These are phyloP conservation scores for Camellia lanceoleosa DNA, from an alignment of 148 eudicot species.

Conservation along the genomic window DNA sequence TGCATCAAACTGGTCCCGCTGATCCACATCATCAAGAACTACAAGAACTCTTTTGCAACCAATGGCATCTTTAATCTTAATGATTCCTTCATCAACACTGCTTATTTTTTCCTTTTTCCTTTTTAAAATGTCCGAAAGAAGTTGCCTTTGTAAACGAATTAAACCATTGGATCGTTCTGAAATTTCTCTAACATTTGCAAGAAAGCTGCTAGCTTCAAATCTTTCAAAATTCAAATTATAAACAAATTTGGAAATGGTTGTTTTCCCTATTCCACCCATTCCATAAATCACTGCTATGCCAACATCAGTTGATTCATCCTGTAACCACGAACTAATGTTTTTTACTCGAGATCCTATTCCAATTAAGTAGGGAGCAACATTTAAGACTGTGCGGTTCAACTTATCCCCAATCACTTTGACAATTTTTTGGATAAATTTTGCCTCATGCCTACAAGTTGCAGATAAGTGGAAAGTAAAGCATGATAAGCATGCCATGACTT, in stretches of 20 bases:
- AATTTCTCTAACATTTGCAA: neutral
- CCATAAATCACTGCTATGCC: neutral
- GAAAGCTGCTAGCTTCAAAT: neutral
- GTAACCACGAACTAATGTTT: neutral
- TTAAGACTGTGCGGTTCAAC: neutral
- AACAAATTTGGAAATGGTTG: neutral
- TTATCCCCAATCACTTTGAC: neutral
- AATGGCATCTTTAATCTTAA: constrained; percentile 4
- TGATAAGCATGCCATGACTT: neutral
- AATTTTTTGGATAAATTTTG: constrained; percentile 2
- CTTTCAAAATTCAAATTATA: neutral
- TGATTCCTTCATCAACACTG: constrained; percentile 14
- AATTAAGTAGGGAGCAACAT: neutral
- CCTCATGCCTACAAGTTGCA: neutral
- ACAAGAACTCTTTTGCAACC: constrained; percentile 8
- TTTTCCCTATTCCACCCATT: constrained; percentile 6
- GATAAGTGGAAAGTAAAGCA: neutral
- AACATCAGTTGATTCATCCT: neutral
- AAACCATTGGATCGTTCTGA: neutral
- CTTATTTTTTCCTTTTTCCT: neutral
- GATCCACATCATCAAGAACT: constrained; percentile 24
- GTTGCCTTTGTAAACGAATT: neutral
- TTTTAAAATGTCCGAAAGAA: neutral
- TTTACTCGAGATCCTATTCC: constrained; percentile 1
- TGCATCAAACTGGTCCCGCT: constrained; percentile 13